phyloP scores from a whole-genome alignment of 2,329 filamentous ascomycete genomes.

The Aspergillus fructus region DNA sequence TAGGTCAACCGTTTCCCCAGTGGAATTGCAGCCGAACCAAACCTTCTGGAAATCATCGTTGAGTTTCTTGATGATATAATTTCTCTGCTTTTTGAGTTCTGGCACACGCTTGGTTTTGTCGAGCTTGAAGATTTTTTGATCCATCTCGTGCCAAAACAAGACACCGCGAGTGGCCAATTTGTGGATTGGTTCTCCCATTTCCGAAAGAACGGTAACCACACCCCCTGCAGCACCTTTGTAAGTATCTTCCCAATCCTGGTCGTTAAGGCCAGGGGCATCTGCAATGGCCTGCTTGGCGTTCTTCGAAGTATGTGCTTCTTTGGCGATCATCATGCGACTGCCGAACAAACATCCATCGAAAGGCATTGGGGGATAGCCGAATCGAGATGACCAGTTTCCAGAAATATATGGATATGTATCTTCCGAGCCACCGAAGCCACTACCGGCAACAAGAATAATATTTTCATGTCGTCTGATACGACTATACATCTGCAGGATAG shows the following conservation, averaged over 20 bases:
- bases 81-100: slow-evolving; percentile 82
- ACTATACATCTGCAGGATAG: slow-evolving; percentile 85
- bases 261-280: slow-evolving; percentile 78
- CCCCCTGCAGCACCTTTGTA: slow-evolving; percentile 90
- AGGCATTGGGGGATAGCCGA: slow-evolving; percentile 87
- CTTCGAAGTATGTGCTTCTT: slow-evolving; percentile 84
- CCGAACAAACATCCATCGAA: slow-evolving; percentile 90
- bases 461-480: slow-evolving; percentile 83
- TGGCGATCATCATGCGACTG: slow-evolving; percentile 90
- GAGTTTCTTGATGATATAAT: slow-evolving; percentile 91
- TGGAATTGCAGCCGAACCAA: slow-evolving; percentile 87
- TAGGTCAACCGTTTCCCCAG: slow-evolving; percentile 77
- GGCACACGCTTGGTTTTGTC: slow-evolving; percentile 91
- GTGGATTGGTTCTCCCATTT: slow-evolving; percentile 99
- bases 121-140: slow-evolving; percentile 94
- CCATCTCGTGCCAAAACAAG: slow-evolving; percentile 97
- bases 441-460: slow-evolving; percentile 82
- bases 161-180: slow-evolving; percentile 97
- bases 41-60: slow-evolving; percentile 97
- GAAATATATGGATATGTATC: slow-evolving; percentile 92
- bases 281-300: slow-evolving; percentile 88
- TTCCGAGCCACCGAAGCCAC: slow-evolving; percentile 84
- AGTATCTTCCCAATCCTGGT: slow-evolving; percentile 85
- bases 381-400: slow-evolving; percentile 81
- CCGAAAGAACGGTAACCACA: slow-evolving; percentile 92